These are phyloP conservation scores for Plasmodium gonderi DNA, from an alignment of 169 alveolate genomes.

Conservation along the genomic window DNA sequence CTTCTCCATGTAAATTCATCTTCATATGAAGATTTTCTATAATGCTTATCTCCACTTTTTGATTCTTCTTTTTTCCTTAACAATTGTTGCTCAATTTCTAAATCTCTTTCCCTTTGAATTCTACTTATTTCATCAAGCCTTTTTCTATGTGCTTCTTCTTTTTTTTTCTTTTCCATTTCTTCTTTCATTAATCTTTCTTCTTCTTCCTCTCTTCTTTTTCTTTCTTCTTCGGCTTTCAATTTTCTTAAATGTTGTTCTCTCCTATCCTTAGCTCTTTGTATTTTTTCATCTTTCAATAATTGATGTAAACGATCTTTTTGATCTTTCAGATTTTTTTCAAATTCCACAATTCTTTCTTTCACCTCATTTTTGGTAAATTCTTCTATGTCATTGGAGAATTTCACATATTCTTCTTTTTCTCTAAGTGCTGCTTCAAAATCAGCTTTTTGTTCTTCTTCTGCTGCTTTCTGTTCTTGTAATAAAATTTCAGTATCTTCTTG, in stretches of 20 bases:
- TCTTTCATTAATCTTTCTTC: constrained; percentile 83
- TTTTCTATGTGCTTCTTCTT: constrained; percentile 79
- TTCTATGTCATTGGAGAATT: constrained; percentile 77
- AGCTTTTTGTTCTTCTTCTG: constrained; percentile 80
- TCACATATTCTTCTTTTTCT: constrained; percentile 79
- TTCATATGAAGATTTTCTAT: constrained; percentile 51
- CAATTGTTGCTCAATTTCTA: constrained; percentile 78
- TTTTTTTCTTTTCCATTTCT: constrained; percentile 79
- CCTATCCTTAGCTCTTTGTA: constrained; percentile 86
- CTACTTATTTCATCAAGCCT: constrained; percentile 74
- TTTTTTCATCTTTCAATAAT: constrained; percentile 79
- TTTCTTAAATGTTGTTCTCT: constrained; percentile 79
- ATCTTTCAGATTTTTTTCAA: constrained; percentile 76
- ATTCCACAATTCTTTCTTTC: constrained; percentile 74
- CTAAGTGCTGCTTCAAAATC: constrained; percentile 80
- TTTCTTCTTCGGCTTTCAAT: constrained; percentile 83
- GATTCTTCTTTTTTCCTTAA: constrained; percentile 38
- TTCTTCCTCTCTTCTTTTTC: constrained; percentile 84
- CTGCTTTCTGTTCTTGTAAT: constrained; percentile 81
- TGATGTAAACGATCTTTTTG: constrained; percentile 61
- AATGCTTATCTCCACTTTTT: constrained; percentile 23
- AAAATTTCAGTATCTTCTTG: constrained; percentile 80
- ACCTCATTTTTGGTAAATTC: constrained; percentile 76
- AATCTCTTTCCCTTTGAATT: constrained; percentile 78
- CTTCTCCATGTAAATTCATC: constrained; percentile 67